These are phyloP conservation scores for Neofusicoccum ribis DNA, from an alignment of 2,329 filamentous ascomycete species.

Conservation along the genomic window DNA sequence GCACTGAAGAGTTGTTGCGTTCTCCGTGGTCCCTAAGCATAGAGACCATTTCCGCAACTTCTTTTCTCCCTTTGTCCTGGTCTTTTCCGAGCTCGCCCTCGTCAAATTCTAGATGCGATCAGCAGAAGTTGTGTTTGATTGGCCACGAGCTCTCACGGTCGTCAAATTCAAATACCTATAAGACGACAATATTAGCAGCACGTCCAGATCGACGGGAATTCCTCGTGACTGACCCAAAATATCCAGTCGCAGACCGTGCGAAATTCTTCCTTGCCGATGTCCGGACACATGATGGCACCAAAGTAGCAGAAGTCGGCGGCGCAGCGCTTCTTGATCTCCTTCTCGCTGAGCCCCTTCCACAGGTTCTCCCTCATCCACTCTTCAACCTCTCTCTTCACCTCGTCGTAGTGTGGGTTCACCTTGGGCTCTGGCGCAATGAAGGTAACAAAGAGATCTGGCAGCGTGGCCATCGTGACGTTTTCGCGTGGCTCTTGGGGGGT, in stretches of 20 bases:
- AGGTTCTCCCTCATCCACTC: slow-evolving; percentile 16
- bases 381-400: slow-evolving; percentile 17
- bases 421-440: slow-evolving; percentile 20
- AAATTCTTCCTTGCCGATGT: slow-evolving; percentile 11
- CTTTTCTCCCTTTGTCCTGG: slow-evolving; percentile 13
- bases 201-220: neutral
- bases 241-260: slow-evolving; percentile 19
- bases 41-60: slow-evolving; percentile 14
- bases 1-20: neutral
- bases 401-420: slow-evolving; percentile 16
- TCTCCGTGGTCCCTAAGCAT: neutral
- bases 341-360: slow-evolving; percentile 10
- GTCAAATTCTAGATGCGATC: slow-evolving; percentile 16
- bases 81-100: slow-evolving; percentile 16
- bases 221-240: slow-evolving; percentile 5
- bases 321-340: slow-evolving; percentile 15
- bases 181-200: neutral
- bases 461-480: slow-evolving; percentile 2
- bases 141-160: neutral
- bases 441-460: slow-evolving; percentile 18
- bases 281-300: slow-evolving; percentile 17
- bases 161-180: slow-evolving; percentile 21
- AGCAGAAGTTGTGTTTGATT: neutral
- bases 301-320: slow-evolving; percentile 20
- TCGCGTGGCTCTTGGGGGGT: neutral